Conservation (phyloP, 2,329 filamentous ascomycete species). For the Emericellopsis cladophorae region DNA sequence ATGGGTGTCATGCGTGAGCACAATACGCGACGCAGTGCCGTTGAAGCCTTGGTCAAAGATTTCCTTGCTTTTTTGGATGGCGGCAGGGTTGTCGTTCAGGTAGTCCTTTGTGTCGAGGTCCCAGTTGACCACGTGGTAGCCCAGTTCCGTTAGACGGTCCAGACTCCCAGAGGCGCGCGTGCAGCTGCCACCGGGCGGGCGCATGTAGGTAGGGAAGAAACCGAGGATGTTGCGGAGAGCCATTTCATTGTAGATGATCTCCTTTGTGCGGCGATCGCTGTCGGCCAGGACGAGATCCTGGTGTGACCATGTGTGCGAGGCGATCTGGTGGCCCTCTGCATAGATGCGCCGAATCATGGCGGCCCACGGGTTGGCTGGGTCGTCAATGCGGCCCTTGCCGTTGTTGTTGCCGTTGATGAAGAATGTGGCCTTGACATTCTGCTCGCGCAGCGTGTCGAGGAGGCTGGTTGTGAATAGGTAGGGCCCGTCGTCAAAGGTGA, state of each 20-base stretch:
- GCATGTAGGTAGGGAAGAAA: constrained; percentile 28
- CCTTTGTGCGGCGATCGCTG: constrained; percentile 16
- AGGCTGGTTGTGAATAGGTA: constrained; percentile 25
- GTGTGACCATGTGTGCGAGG: constrained; percentile 34
- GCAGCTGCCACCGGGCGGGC: constrained; percentile 31
- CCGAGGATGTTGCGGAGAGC: constrained; percentile 27
- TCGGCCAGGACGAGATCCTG: constrained; percentile 23
- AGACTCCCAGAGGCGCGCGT: constrained; percentile 23
- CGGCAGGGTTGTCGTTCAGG: constrained; percentile 32
- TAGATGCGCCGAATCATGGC: constrained; percentile 26
- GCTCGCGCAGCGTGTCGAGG: constrained; percentile 21
- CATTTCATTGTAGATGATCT: constrained; percentile 32
- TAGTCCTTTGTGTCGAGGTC: constrained; percentile 51
- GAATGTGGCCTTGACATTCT: constrained; percentile 22
- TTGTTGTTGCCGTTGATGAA: constrained; percentile 29
- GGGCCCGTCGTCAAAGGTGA: constrained; percentile 36
- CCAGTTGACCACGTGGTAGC: constrained; percentile 43
- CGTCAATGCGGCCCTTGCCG: constrained; percentile 27
- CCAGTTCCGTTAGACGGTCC: constrained; percentile 21
- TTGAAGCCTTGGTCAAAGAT: constrained; percentile 17
- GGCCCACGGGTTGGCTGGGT: constrained; percentile 17
- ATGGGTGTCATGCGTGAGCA: constrained; percentile 40
- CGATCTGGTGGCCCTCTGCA: constrained; percentile 29
- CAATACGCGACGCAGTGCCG: constrained; percentile 26
- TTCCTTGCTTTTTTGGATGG: constrained; percentile 32